phyloP scores from a whole-genome alignment of 73 alveolate species.

The Stentor coeruleus region DNA sequence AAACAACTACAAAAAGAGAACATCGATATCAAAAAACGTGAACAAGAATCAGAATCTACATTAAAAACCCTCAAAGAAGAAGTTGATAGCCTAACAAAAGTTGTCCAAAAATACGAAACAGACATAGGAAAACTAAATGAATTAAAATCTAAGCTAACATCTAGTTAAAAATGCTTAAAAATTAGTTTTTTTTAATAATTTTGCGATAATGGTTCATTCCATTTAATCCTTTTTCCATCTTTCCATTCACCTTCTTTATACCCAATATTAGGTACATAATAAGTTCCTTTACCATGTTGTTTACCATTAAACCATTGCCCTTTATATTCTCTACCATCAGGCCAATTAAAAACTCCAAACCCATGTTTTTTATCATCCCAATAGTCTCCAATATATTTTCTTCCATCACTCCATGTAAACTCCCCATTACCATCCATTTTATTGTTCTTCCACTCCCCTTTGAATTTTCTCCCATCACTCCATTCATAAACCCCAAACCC shows the following conservation, averaged over 20 bases:
- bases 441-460: conserved; percentile 59
- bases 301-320: conserved; percentile 40
- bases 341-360: conserved; percentile 13
- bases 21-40: background rate
- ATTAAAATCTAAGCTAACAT: background rate
- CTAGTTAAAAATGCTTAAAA: no score
- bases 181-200: no score
- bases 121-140: background rate
- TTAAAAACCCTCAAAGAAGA: background rate
- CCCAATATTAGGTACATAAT: conserved; percentile 30
- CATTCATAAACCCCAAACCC: conserved; percentile 71
- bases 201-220: no score
- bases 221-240: conserved; percentile 32
- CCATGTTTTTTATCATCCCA: conserved; percentile 25
- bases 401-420: conserved; percentile 63
- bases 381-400: conserved; percentile 40
- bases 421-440: conserved; percentile 69
- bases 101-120: background rate
- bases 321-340: no score
- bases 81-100: background rate
- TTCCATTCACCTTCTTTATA: conserved; percentile 30
- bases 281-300: conserved; percentile 48
- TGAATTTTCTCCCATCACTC: conserved; percentile 55
- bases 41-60: background rate
- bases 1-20: background rate